Percentiles rank a stretch among this genome's conserved stretches.
Conservation (phyloP, 1,284 basidiomycete genomes). For the Ceratobasidium sp. region DNA sequence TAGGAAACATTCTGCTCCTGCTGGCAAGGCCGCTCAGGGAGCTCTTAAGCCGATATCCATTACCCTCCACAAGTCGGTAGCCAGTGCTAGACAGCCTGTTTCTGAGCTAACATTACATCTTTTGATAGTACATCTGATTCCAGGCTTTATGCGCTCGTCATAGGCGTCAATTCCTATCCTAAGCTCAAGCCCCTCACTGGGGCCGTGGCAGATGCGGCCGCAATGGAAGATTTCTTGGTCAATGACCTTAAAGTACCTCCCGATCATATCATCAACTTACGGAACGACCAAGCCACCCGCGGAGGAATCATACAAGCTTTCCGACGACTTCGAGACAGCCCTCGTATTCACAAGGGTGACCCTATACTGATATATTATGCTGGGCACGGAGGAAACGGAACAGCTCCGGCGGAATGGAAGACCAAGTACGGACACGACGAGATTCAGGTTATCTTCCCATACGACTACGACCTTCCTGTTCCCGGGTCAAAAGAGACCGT, state of each 20-base stretch:
- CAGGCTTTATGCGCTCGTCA: constrained; percentile 27
- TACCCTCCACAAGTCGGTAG: constrained; percentile 5
- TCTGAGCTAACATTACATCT: background rate
- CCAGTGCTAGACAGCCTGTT: background rate
- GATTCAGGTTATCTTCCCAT: constrained; percentile 40
- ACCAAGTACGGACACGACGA: background rate
- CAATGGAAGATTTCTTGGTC: constrained; percentile 8
- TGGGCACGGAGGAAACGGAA: constrained; percentile 27
- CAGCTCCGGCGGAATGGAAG: constrained; percentile 23
- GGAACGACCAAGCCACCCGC: constrained; percentile 16
- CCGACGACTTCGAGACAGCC: background rate
- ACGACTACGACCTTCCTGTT: constrained; percentile 1
- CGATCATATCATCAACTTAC: constrained; percentile 19
- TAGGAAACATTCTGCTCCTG: background rate
- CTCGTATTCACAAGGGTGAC: constrained; percentile 28
- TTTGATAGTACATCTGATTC: constrained; percentile 6
- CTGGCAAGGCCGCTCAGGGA: background rate
- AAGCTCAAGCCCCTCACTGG: constrained; percentile 8
- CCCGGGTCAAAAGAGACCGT: constrained; percentile 5
- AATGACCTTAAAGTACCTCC: constrained; percentile 19
- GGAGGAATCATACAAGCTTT: constrained; percentile 11
- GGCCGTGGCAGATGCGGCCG: constrained; percentile 24
- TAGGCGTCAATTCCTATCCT: constrained; percentile 25
- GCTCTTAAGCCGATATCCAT: background rate
- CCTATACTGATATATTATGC: constrained; percentile 38